Evolutionary conservation across 164 flowering plant genomes (phyloP).

Genomic region (Nelumbo lutea): DNA sequence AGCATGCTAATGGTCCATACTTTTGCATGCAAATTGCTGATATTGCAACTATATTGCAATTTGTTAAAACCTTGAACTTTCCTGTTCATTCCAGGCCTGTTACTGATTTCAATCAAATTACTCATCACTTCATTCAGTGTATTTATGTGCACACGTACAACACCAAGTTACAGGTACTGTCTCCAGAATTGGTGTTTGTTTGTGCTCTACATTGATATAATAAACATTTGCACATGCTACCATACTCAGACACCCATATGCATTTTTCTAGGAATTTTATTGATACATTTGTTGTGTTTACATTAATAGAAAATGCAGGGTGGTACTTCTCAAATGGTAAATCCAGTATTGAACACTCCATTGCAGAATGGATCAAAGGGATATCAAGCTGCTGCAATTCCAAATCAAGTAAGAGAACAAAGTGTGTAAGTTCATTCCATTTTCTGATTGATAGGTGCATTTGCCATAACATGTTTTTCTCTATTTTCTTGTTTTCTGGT

Average conservation of each 20-base stretch:
- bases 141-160: slow-evolving; percentile 57
- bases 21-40: background rate
- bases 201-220: background rate
- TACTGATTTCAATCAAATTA: slow-evolving; percentile 69
- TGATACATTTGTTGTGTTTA: slow-evolving; percentile 5
- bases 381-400: slow-evolving; percentile 28
- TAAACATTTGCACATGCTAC: background rate
- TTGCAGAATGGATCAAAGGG: slow-evolving; percentile 20
- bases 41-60: background rate
- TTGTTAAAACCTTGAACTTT: slow-evolving; percentile 1
- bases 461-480: background rate
- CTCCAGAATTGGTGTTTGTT: background rate
- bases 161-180: slow-evolving; percentile 45
- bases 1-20: background rate
- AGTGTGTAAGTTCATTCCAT: background rate
- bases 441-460: background rate
- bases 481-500: slow-evolving; percentile 37
- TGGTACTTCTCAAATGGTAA: slow-evolving; percentile 30
- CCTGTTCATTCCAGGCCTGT: slow-evolving; percentile 61
- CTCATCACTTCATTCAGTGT: slow-evolving; percentile 76
- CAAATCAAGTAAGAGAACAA: slow-evolving; percentile 43
- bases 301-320: slow-evolving; percentile 28
- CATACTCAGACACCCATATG: background rate
- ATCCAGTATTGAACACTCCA: slow-evolving; percentile 25
- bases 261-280: background rate